Base-by-base conservation (phyloP, 257 asterid genomes). In the Solanum commersonii region DNA sequence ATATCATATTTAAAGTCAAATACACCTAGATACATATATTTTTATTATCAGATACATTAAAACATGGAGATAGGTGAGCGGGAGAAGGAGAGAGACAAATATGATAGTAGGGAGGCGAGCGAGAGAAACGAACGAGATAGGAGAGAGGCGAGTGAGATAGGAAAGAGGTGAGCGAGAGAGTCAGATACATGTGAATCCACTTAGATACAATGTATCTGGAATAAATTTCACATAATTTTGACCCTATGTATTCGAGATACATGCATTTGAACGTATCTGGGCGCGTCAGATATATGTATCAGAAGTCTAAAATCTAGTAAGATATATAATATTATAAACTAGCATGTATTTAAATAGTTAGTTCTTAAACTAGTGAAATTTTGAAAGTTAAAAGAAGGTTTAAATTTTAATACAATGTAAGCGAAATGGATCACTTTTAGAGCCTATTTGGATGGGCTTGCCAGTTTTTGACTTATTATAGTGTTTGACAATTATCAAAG, bases 261-360 rank as follows among this genome's bases (percentile, higher is more conserved):
- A 49, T 56, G 65, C 20, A 56, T 56, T 3, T 56, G 10, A 3
- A 2, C 10, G 1, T 52, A 56, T 56, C n/a, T 56, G 4, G 10
- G 1, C n/a, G 4, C 10, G 10, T 0, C 0, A 56, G 10, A 18
- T 20, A 56, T 3, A 6, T 52, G 23, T 2, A 56, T 18, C 1
- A 18, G 2, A 20, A 56, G 25, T 56, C 65, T 56, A 2, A 1
- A 56, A 56, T 18, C 3, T 3, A 0, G 1, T 56, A 56, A 56
- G 10, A 56, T 56, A 3, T 20, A 0, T 56, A 56, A 18, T 56
- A 56, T 56, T 56, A 3, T 3, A 1, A 56, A 20, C 2, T 56
- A 56, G 5, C 2, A 0, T 56, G 2, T 0, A 18, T 20, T 0
- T 2, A 56, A 56, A 0, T 2, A 56, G 1, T 56, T 56, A 18